phyloP scores from a whole-genome alignment of 805 yeast species.

The Jamesozyma spencerorum region DNA sequence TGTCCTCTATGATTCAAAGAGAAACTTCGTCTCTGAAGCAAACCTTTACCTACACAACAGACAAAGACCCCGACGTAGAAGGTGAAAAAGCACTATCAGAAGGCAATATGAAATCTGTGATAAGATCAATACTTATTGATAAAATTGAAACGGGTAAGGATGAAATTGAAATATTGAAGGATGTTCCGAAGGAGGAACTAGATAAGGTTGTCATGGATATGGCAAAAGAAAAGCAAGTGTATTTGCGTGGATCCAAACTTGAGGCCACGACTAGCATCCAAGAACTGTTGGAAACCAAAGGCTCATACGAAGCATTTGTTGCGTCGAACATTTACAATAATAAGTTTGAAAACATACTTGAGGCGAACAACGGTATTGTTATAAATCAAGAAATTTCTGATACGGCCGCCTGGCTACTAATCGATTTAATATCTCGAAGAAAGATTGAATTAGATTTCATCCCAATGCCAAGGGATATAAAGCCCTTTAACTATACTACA shows the following conservation, averaged over 20 bases:
- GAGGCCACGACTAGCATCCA: slow-evolving; percentile 15
- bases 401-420: slow-evolving; percentile 51
- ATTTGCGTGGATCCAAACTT: slow-evolving; percentile 38
- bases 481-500: slow-evolving; percentile 63
- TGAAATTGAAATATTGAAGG: slow-evolving; percentile 27
- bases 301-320: slow-evolving; percentile 32
- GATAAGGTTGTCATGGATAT: slow-evolving; percentile 35
- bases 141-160: slow-evolving; percentile 23
- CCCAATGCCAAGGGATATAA: slow-evolving; percentile 41
- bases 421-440: slow-evolving; percentile 43
- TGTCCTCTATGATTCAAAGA: slow-evolving; percentile 61
- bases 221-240: slow-evolving; percentile 46
- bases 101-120: slow-evolving; percentile 25
- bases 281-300: slow-evolving; percentile 24
- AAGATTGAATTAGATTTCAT: slow-evolving; percentile 40
- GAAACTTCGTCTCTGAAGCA: slow-evolving; percentile 44
- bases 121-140: slow-evolving; percentile 30
- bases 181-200: slow-evolving; percentile 43
- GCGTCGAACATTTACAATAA: slow-evolving; percentile 40
- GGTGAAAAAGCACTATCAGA: slow-evolving; percentile 14
- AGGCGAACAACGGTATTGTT: slow-evolving; percentile 42
- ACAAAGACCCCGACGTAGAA: background rate
- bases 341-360: slow-evolving; percentile 34
- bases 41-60: slow-evolving; percentile 34
- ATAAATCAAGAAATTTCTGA: slow-evolving; percentile 49